Evolutionary conservation across 352 stramenopile genomes (phyloP).

Genomic region (Phytophthora fragariaefolia): DNA sequence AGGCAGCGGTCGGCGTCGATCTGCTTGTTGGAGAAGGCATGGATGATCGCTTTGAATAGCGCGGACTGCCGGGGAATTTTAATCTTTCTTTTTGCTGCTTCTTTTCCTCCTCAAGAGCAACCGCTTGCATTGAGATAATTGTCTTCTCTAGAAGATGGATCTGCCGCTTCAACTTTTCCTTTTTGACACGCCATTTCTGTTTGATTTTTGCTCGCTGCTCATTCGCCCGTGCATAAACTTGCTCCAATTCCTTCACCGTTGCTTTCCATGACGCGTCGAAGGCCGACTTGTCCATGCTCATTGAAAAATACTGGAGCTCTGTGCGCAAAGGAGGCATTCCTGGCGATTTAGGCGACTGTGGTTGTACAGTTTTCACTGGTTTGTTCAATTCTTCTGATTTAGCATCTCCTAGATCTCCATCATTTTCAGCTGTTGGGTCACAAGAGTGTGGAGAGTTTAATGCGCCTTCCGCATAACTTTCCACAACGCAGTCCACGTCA

Average conservation of each 20-base stretch:
- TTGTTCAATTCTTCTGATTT: slow-evolving; percentile 5
- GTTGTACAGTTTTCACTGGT: not conserved
- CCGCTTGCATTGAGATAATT: slow-evolving; percentile 67
- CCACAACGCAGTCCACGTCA: slow-evolving; percentile 34
- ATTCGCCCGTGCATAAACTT: slow-evolving; percentile 56
- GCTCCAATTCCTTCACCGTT: slow-evolving; percentile 54
- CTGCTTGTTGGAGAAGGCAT: slow-evolving; percentile 26
- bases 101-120: slow-evolving; percentile 58
- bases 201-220: slow-evolving; percentile 48
- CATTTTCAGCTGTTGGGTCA: slow-evolving; percentile 29
- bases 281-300: slow-evolving; percentile 59
- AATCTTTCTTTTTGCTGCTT: slow-evolving; percentile 45
- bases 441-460: too few relatives aligned
- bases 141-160: slow-evolving; percentile 77
- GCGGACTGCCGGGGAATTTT: slow-evolving; percentile 38
- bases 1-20: slow-evolving; percentile 19
- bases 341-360: not conserved
- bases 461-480: too few relatives aligned
- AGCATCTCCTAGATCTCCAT: slow-evolving; percentile 17
- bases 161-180: slow-evolving; percentile 72
- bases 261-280: slow-evolving; percentile 62
- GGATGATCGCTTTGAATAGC: slow-evolving; percentile 22
- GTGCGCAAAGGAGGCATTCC: slow-evolving; percentile 6
- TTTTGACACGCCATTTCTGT: slow-evolving; percentile 63
- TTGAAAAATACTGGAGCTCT: slow-evolving; percentile 43